These are phyloP conservation scores for Candolleomyces aberdarensis DNA, from an alignment of 768 basidiomycete species.

Conservation along the genomic window DNA sequence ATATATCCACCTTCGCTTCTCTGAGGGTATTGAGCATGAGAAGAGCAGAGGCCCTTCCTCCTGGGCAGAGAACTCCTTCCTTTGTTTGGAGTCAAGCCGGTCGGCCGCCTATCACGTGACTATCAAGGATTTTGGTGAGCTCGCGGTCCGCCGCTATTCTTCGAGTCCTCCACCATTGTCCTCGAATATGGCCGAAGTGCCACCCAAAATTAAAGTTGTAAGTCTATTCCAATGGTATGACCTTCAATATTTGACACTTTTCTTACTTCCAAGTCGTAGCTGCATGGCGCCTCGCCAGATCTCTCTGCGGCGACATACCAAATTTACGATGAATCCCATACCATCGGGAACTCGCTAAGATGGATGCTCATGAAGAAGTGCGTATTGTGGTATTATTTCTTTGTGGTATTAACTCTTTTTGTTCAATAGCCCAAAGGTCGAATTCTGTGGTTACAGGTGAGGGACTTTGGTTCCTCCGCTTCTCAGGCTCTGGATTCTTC, in stretches of 20 bases:
- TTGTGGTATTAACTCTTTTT: background rate
- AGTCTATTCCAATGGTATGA: conserved; percentile 3
- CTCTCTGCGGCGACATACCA: conserved; percentile 89
- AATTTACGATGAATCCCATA: conserved; percentile 92
- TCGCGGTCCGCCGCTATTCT: background rate
- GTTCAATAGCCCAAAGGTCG: conserved; percentile 78
- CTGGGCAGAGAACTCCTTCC: background rate
- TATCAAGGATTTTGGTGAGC: background rate
- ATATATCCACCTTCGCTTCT: background rate
- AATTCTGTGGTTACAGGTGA: conserved; percentile 97
- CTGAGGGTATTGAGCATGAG: background rate
- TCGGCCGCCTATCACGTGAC: conserved; percentile 1
- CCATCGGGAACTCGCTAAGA: conserved; percentile 88
- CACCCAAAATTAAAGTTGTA: conserved; percentile 43
- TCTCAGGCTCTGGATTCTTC: background rate
- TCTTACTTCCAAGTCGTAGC: conserved; percentile 42
- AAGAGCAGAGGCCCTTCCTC: background rate
- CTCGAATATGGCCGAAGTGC: conserved; percentile 30
- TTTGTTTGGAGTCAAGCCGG: background rate
- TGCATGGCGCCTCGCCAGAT: conserved; percentile 79
- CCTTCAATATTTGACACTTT: conserved; percentile 14
- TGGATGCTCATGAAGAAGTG: conserved; percentile 99
- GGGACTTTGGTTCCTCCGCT: too few relatives aligned
- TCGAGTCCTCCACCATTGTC: background rate
- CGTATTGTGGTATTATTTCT: conserved; percentile 17